These are phyloP conservation scores for Erythrophleum ivorense DNA, from an alignment of 331 rosid genomes.

Conservation along the genomic window DNA sequence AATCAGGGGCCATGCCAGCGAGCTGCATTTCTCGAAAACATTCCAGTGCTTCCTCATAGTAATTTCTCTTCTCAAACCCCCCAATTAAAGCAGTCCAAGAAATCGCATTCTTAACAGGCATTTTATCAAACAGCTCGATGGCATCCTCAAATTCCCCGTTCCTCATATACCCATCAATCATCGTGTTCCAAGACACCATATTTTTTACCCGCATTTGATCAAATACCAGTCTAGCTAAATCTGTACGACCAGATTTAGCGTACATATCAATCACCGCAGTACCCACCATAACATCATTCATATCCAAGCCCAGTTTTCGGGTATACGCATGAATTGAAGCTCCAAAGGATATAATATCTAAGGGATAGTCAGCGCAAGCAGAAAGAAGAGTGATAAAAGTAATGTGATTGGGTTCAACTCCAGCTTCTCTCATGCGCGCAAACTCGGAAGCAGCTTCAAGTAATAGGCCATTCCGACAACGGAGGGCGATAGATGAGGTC, in stretches of 20 bases:
- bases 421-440: constrained; percentile 60
- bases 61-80: constrained; percentile 68
- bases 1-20: constrained; percentile 64
- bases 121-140: constrained; percentile 64
- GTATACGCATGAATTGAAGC: constrained; percentile 57
- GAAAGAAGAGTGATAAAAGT: constrained; percentile 73
- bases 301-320: constrained; percentile 57
- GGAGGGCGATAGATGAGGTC: constrained; percentile 79
- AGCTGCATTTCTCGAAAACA: constrained; percentile 75
- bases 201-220: constrained; percentile 60
- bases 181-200: constrained; percentile 74
- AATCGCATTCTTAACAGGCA: constrained; percentile 69
- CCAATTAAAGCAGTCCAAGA: constrained; percentile 84
- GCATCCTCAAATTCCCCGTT: constrained; percentile 60
- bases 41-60: constrained; percentile 63
- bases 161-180: constrained; percentile 70
- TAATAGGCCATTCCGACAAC: constrained; percentile 58
- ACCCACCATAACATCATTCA: constrained; percentile 70
- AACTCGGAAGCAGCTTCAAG: constrained; percentile 62
- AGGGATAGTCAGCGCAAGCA: constrained; percentile 67
- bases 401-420: constrained; percentile 64
- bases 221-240: constrained; percentile 58
- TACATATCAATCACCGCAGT: constrained; percentile 77
- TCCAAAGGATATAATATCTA: constrained; percentile 46
- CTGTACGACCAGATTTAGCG: constrained; percentile 58